Evolutionary conservation across 805 yeast species (phyloP).

Genomic region (Kuraishia capsulata): DNA sequence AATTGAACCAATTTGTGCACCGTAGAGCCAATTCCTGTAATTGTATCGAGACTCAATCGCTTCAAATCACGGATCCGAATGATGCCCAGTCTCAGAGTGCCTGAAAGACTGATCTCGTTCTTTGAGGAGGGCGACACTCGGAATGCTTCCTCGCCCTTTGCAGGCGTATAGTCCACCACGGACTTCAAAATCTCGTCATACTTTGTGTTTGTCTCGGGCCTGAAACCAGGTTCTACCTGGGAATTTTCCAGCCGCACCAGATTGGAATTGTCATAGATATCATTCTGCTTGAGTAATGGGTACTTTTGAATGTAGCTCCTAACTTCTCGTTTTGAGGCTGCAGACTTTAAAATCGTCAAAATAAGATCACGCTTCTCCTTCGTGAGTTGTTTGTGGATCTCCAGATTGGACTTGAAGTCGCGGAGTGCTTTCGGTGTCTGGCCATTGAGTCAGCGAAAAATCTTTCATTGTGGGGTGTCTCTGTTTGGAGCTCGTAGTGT

Average conservation of each 20-base stretch:
- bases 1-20: constrained; percentile 43
- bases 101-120: constrained; percentile 19
- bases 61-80: constrained; percentile 38
- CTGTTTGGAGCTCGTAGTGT: no score
- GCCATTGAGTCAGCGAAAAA: no score
- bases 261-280: constrained; percentile 16
- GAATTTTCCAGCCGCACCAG: neutral
- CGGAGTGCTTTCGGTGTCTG: constrained; percentile 2
- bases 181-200: constrained; percentile 20
- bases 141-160: neutral
- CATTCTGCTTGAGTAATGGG: constrained; percentile 30
- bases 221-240: neutral
- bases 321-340: constrained; percentile 93
- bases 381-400: constrained; percentile 20
- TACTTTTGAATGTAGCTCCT: constrained; percentile 70
- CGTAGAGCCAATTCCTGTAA: constrained; percentile 46
- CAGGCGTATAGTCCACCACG: neutral
- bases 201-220: constrained; percentile 17
- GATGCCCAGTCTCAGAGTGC: constrained; percentile 44
- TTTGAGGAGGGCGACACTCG: no score
- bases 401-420: constrained; percentile 16
- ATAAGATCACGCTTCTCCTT: constrained; percentile 59
- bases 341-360: constrained; percentile 75
- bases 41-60: constrained; percentile 19
- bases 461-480: no score